Evolutionary conservation across 2,329 filamentous ascomycete species (phyloP).

Genomic region (Xylariomycetidae sp.): DNA sequence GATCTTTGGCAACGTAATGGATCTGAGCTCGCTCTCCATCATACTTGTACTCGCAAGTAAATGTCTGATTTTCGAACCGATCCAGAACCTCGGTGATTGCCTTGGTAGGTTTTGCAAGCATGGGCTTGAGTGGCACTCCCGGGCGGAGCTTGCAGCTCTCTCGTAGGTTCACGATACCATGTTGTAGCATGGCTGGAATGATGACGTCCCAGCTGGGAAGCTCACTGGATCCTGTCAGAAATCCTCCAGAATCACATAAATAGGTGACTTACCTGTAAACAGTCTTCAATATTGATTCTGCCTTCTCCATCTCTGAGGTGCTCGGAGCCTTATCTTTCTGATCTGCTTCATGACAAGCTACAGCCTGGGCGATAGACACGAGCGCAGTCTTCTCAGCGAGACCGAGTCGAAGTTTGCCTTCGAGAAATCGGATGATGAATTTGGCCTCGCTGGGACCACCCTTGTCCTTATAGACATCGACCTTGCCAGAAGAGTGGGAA

Average conservation of each 20-base stretch:
- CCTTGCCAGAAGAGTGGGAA: conserved; percentile 65
- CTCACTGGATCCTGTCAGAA: conserved; percentile 54
- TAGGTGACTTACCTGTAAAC: conserved; percentile 67
- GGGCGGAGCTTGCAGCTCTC: conserved; percentile 88
- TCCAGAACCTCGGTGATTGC: conserved; percentile 96
- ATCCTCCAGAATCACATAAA: not conserved
- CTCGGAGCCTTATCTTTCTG: conserved; percentile 65
- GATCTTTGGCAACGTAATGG: conserved; percentile 86
- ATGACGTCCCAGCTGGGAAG: conserved; percentile 94
- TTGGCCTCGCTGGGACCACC: conserved; percentile 94
- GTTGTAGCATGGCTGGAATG: conserved; percentile 79
- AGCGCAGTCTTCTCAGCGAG: conserved; percentile 90
- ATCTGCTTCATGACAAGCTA: conserved; percentile 78
- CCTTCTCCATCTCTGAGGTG: conserved; percentile 73
- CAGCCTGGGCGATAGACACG: conserved; percentile 82
- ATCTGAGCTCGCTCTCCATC: conserved; percentile 98
- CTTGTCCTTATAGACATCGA: conserved; percentile 89
- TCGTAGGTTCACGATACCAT: conserved; percentile 77
- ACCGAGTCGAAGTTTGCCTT: conserved; percentile 88
- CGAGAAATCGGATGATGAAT: conserved; percentile 85
- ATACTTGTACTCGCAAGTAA: conserved; percentile 99
- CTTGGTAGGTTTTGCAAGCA: conserved; percentile 98
- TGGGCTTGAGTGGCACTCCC: conserved; percentile 92
- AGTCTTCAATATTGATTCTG: conserved; percentile 80
- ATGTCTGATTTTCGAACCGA: conserved; percentile 89